Percentiles rank a stretch among this genome's conserved stretches.
Evolutionary conservation across 768 basidiomycete species (phyloP).

Genomic region (Postia placenta): DNA sequence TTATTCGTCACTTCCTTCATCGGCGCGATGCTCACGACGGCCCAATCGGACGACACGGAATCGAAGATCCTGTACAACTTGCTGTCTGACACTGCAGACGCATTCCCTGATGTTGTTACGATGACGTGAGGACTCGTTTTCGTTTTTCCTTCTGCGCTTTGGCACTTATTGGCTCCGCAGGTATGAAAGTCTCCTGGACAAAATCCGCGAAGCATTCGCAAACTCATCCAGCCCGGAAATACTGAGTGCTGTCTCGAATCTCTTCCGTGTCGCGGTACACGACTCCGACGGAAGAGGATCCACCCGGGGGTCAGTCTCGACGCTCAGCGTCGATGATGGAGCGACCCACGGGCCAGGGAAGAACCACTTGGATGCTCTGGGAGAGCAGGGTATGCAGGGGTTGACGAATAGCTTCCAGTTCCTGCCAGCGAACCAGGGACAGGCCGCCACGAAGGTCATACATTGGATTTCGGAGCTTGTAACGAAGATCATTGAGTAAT

Average conservation of each 20-base stretch:
- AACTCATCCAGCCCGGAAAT: slow-evolving; percentile 67
- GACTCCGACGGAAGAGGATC: slow-evolving; percentile 40
- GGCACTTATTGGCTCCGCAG: slow-evolving; percentile 30
- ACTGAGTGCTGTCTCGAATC: slow-evolving; percentile 64
- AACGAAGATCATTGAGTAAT: slow-evolving; percentile 41
- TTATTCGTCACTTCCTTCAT: slow-evolving; percentile 72
- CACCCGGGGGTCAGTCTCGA: slow-evolving; percentile 53
- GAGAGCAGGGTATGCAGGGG: slow-evolving; percentile 70
- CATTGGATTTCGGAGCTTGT: slow-evolving; percentile 70
- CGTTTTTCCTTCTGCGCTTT: neutral
- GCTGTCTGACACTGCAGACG: slow-evolving; percentile 60
- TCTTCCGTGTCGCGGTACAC: slow-evolving; percentile 65
- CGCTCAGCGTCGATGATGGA: slow-evolving; percentile 56
- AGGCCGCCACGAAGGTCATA: slow-evolving; percentile 49
- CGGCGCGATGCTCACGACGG: slow-evolving; percentile 65
- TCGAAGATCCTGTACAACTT: slow-evolving; percentile 74
- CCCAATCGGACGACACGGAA: slow-evolving; percentile 77
- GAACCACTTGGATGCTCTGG: slow-evolving; percentile 53
- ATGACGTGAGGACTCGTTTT: slow-evolving; percentile 54
- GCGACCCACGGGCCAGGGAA: slow-evolving; percentile 39
- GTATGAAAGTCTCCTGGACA: slow-evolving; percentile 71
- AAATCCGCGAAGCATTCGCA: slow-evolving; percentile 65
- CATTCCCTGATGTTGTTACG: slow-evolving; percentile 66
- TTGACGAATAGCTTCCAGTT: slow-evolving; percentile 71
- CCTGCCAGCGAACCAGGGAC: slow-evolving; percentile 38